phyloP scores from a whole-genome alignment of 2,329 filamentous ascomycete genomes.

The Metarhizium guizhouense region DNA sequence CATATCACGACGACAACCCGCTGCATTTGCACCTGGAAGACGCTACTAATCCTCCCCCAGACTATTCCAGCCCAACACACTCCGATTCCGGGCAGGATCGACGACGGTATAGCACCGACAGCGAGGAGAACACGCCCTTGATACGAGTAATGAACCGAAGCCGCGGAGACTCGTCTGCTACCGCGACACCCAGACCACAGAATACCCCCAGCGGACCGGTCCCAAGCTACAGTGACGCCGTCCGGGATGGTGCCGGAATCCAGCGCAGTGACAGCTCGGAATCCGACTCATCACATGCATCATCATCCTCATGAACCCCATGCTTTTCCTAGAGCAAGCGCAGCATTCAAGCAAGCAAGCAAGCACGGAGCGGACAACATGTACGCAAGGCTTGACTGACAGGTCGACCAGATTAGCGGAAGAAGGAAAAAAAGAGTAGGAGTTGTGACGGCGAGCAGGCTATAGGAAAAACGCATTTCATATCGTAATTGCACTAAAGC shows the following conservation, averaged over 20 bases:
- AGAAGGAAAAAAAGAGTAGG: not conserved
- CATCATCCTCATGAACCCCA: not conserved
- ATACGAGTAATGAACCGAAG: constrained; percentile 42
- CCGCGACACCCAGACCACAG: constrained; percentile 18
- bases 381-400: not conserved
- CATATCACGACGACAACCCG: constrained; percentile 26
- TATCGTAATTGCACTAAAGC: not conserved
- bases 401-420: not conserved
- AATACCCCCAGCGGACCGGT: constrained; percentile 49
- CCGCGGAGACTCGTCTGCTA: constrained; percentile 39
- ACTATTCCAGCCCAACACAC: constrained; percentile 58
- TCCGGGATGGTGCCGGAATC: constrained; percentile 39
- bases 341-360: not conserved
- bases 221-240: constrained; percentile 72
- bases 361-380: not conserved
- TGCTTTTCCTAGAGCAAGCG: not conserved
- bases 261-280: constrained; percentile 16
- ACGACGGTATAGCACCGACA: constrained; percentile 45
- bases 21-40: constrained; percentile 39
- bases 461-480: not conserved
- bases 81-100: constrained; percentile 47
- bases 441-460: not conserved
- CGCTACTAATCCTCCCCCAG: constrained; percentile 56
- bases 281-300: constrained; percentile 6
- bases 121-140: constrained; percentile 46